phyloP scores from a whole-genome alignment of 352 stramenopile species.

The Globisporangium radiosum region DNA sequence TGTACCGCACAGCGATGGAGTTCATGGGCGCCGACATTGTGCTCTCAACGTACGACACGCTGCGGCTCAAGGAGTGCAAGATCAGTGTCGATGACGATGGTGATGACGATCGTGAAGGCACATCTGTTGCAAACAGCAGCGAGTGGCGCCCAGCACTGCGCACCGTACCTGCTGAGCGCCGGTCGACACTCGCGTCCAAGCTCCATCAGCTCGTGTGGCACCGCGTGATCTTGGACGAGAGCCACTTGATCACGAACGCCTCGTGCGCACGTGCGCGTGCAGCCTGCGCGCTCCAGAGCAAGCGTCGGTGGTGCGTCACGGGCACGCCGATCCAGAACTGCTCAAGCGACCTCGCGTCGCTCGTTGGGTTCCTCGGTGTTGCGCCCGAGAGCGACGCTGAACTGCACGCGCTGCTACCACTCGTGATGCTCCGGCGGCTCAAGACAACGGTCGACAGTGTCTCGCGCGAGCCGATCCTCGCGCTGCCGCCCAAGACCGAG shows the following conservation, averaged over 20 bases:
- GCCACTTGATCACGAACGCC: slow-evolving; percentile 86
- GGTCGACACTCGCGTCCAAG: slow-evolving; percentile 42
- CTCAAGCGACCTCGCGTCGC: slow-evolving; percentile 74
- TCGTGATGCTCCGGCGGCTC: slow-evolving; percentile 78
- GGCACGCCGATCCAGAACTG: slow-evolving; percentile 89
- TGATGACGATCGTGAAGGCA: slow-evolving; percentile 9
- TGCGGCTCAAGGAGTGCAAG: slow-evolving; percentile 69
- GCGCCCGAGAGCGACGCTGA: slow-evolving; percentile 53
- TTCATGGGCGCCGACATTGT: slow-evolving; percentile 80
- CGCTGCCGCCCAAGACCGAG: slow-evolving; percentile 55
- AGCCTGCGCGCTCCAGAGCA: slow-evolving; percentile 58
- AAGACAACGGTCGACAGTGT: slow-evolving; percentile 60
- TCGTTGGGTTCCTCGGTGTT: slow-evolving; percentile 84
- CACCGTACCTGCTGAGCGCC: slow-evolving; percentile 5
- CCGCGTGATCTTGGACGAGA: slow-evolving; percentile 86
- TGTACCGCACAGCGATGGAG: slow-evolving; percentile 52
- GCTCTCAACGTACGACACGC: slow-evolving; percentile 75
- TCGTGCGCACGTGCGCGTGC: slow-evolving; percentile 54
- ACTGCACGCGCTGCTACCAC: slow-evolving; percentile 66
- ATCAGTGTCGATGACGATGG: slow-evolving; percentile 22
- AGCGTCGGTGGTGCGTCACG: slow-evolving; percentile 83
- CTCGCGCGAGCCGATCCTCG: slow-evolving; percentile 48
- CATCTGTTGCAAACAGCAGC: not conserved
- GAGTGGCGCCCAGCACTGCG: slow-evolving; percentile 11
- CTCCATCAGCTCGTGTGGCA: slow-evolving; percentile 79